Evolutionary conservation across 2,329 filamentous ascomycete genomes (phyloP).

Genomic region (Clarireedia paspali): DNA sequence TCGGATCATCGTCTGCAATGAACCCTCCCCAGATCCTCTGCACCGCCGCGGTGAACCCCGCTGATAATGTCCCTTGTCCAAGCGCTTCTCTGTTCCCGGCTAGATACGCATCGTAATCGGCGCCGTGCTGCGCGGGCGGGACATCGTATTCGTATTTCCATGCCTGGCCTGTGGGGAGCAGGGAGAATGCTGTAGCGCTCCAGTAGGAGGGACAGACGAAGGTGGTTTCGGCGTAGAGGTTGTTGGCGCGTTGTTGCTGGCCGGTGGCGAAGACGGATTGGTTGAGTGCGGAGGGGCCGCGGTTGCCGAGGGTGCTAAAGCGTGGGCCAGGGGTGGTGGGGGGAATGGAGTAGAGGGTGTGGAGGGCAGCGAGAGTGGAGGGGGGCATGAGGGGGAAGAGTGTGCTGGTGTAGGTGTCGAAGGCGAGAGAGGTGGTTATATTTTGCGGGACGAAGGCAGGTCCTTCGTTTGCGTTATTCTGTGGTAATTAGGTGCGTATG

Average conservation of each 20-base stretch:
- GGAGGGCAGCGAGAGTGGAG: constrained; percentile 29
- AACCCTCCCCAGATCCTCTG: constrained; percentile 16
- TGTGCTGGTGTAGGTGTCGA: constrained; percentile 33
- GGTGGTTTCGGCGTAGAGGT: constrained; percentile 34
- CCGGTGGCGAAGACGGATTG: constrained; percentile 37
- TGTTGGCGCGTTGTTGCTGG: constrained; percentile 41
- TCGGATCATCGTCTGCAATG: constrained; percentile 4
- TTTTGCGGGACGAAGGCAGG: constrained; percentile 36
- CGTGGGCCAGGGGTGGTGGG: constrained; percentile 17
- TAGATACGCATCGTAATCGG: constrained; percentile 30
- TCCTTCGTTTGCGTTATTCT: constrained; percentile 45
- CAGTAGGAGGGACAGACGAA: constrained; percentile 48
- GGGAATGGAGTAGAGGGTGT: constrained; percentile 19
- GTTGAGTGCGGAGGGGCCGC: constrained; percentile 35
- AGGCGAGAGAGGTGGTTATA: constrained; percentile 34
- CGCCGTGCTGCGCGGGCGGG: constrained; percentile 30
- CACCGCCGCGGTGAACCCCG: constrained; percentile 9
- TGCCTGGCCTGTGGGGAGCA: constrained; percentile 9
- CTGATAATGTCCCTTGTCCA: constrained; percentile 5
- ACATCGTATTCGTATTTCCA: constrained; percentile 40
- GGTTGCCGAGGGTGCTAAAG: constrained; percentile 30
- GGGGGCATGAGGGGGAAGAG: constrained; percentile 35
- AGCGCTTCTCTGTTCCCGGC: constrained; percentile 16
- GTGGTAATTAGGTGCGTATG: not conserved
- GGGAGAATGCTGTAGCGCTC: constrained; percentile 37